These are phyloP conservation scores for Myriosclerotinia scirpicola DNA, from an alignment of 2,329 filamentous ascomycete genomes.

Conservation along the genomic window DNA sequence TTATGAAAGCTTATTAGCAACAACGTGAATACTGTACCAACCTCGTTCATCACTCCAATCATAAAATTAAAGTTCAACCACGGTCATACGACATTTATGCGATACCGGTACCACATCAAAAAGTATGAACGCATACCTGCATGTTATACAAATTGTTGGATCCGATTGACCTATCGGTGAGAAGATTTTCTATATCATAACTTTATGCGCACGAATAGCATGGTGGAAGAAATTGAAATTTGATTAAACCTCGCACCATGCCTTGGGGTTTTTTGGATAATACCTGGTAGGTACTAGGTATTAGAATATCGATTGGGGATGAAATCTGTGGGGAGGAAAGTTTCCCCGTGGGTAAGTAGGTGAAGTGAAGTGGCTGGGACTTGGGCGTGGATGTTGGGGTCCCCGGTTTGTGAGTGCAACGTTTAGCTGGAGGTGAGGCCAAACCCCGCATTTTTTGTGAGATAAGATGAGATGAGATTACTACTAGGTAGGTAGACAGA, in stretches of 20 bases:
- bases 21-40: not conserved
- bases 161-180: not conserved
- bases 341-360: too few relatives aligned
- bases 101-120: not conserved
- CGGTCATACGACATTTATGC: not conserved
- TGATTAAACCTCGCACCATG: too few relatives aligned
- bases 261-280: too few relatives aligned
- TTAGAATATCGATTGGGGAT: too few relatives aligned
- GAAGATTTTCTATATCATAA: slow-evolving; percentile 1
- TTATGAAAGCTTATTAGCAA: not conserved
- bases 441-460: slow-evolving; percentile 7
- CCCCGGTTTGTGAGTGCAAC: not conserved
- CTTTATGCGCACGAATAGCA: slow-evolving; percentile 5
- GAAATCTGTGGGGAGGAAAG: too few relatives aligned
- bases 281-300: too few relatives aligned
- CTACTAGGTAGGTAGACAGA: too few relatives aligned
- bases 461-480: too few relatives aligned
- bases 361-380: too few relatives aligned
- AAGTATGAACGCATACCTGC: not conserved
- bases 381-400: not conserved
- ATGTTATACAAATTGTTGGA: not conserved
- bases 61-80: not conserved
- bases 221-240: not conserved
- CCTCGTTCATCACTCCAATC: not conserved
- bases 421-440: not conserved